These are phyloP conservation scores for Boeremia exigua DNA, from an alignment of 2,329 filamentous ascomycete genomes.

Conservation along the genomic window DNA sequence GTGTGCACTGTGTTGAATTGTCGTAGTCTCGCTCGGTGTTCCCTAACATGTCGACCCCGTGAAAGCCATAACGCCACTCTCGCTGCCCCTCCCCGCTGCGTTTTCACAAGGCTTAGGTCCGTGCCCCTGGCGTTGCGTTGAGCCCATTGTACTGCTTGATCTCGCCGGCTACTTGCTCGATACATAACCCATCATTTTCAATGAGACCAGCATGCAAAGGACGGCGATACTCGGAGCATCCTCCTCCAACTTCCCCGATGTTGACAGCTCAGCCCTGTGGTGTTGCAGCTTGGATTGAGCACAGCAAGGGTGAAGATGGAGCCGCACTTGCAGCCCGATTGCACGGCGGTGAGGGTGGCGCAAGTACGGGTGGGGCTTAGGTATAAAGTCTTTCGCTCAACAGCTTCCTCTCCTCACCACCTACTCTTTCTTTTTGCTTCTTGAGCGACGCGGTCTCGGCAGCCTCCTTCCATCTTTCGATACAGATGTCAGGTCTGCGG, in stretches of 20 bases:
- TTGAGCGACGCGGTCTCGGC: background rate
- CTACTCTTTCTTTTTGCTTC: background rate
- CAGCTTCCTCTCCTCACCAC: slow-evolving; percentile 17
- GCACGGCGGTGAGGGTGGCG: background rate
- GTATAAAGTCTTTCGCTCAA: slow-evolving; percentile 5
- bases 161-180: background rate
- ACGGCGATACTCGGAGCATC: slow-evolving; percentile 2
- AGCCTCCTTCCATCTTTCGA: too few species aligned
- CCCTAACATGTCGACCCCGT: background rate
- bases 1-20: background rate
- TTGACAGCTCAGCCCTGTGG: slow-evolving; percentile 3
- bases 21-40: background rate
- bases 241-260: slow-evolving; percentile 13
- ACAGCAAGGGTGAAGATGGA: slow-evolving; percentile 9
- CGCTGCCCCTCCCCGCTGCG: background rate
- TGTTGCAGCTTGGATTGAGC: slow-evolving; percentile 1
- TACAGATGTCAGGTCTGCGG: too few species aligned
- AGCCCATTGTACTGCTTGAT: background rate
- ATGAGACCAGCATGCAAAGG: background rate
- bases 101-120: background rate
- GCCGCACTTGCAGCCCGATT: background rate
- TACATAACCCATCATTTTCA: background rate
- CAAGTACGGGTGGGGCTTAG: slow-evolving; percentile 4
- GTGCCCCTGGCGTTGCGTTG: slow-evolving; percentile 5
- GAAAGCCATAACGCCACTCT: background rate